Evolutionary conservation across 495 filamentous ascomycete genomes (phyloP).

Genomic region (Podospora fimiseda): DNA sequence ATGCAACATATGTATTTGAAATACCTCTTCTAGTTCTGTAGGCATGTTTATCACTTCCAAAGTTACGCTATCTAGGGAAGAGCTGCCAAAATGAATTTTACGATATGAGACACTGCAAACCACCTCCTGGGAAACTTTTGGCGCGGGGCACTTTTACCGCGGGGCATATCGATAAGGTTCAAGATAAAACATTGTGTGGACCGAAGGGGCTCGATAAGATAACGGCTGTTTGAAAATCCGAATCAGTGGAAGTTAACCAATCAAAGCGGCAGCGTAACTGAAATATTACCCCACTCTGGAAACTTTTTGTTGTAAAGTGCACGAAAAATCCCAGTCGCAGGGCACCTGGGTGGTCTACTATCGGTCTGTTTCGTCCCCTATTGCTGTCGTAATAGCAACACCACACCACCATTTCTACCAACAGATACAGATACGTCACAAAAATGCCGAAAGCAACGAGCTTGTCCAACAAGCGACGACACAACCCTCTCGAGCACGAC

Average conservation of each 20-base stretch:
- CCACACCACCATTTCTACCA: background rate
- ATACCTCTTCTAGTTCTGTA: constrained; percentile 75
- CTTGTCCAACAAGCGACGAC: constrained; percentile 40
- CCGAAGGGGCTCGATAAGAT: background rate
- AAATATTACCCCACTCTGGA: constrained; percentile 17
- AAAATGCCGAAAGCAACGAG: constrained; percentile 49
- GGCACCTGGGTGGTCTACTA: background rate
- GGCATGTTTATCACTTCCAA: constrained; percentile 48
- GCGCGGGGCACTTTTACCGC: constrained; percentile 6
- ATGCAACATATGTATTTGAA: background rate
- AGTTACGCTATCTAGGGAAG: background rate
- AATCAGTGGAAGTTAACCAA: constrained; percentile 5
- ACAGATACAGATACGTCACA: background rate
- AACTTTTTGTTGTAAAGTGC: constrained; percentile 18
- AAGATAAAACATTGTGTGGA: background rate
- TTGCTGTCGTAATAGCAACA: background rate
- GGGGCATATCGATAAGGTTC: background rate
- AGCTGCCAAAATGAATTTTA: background rate
- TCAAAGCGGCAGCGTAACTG: constrained; percentile 12
- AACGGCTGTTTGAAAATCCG: background rate
- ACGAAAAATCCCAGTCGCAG: constrained; percentile 17
- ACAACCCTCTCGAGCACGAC: constrained; percentile 70
- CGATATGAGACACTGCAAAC: background rate
- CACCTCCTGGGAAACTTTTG: constrained; percentile 1
- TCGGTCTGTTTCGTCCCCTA: background rate